Evolutionary conservation across 1,284 basidiomycete species (phyloP).

Genomic region (Leccinum pseudoinsigne): DNA sequence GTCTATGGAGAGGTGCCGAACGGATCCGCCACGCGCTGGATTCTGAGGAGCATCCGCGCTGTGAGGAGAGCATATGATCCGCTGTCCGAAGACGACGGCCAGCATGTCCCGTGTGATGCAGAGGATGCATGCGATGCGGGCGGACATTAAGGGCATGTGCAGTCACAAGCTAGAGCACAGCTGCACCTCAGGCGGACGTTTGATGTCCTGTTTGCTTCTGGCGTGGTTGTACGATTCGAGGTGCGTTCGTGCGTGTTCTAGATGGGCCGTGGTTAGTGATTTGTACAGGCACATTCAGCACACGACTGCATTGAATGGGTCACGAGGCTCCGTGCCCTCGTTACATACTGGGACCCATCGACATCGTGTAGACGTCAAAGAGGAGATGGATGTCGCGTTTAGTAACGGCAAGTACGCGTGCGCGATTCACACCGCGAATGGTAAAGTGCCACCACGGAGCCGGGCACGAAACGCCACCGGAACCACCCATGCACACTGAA

Average conservation of each 20-base stretch:
- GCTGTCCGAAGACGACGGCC: conserved; percentile 23
- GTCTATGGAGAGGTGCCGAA: too few species aligned
- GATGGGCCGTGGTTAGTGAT: conserved; percentile 6
- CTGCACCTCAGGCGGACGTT: conserved; percentile 72
- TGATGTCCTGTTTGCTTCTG: conserved; percentile 71
- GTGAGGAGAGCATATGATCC: conserved; percentile 61
- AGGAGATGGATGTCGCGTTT: conserved; percentile 78
- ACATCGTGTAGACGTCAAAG: conserved; percentile 65
- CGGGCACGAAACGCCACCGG: conserved; percentile 45
- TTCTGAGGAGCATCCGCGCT: conserved; percentile 57
- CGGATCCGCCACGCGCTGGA: conserved; percentile 56
- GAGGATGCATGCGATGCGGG: conserved; percentile 63
- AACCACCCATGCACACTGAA: conserved; percentile 40
- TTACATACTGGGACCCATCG: conserved; percentile 75
- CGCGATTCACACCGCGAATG: conserved; percentile 57
- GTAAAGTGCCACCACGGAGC: conserved; percentile 36
- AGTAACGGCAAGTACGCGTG: conserved; percentile 42
- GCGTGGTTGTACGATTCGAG: conserved; percentile 74
- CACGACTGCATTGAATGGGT: conserved; percentile 78
- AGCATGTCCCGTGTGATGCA: conserved; percentile 39
- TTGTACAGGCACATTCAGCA: conserved; percentile 57
- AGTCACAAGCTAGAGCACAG: conserved; percentile 43
- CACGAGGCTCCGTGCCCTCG: conserved; percentile 55
- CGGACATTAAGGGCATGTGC: conserved; percentile 58
- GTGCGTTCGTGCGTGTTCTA: conserved; percentile 37